Evolutionary conservation across 2,329 filamentous ascomycete species (phyloP), one percentile per base, ranked within the genome.

Genomic region (Zymoseptoria pseudotritici): DNA sequence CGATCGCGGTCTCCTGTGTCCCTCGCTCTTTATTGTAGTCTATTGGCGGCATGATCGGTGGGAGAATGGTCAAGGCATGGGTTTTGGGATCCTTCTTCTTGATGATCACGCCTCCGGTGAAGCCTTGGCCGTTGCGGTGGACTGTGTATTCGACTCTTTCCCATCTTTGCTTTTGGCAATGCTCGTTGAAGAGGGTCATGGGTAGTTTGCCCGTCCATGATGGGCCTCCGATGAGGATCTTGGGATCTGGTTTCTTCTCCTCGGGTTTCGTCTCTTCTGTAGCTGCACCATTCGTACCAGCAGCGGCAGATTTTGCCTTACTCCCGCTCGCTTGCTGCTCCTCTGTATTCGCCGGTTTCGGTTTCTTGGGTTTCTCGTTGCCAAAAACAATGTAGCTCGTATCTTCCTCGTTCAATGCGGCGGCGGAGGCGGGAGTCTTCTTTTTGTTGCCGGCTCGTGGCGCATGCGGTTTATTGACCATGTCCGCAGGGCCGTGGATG

Each of bases 181-280:
- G 90, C 79, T 97, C 94, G 42, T 89, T 90, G 64, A 97, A 83
- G 69, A 97, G 82, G 72, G 96, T 97, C 65, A 97, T 89, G 1
- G 94, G 94, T 31, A 99, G 79, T 74, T 99, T 99, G 50, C 94
- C 94, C 0, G 94, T 99, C 94, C 94, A 99, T 67, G 91, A 97
- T 60, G 91, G 86, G 54, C 94, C 94, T 50, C 91, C 94, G 70
- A 99, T 96, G 65, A 99, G 79, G 67, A 95, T 90, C 74, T 83
- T 78, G 21, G 82, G 83, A 54, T 84, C 80, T 50, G 84, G 83
- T 67, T 82, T 84, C 72, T 84, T 85, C 6, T 72, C 75, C 54
- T 71, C 70, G 53, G 69, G 59, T 24, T 61, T 55, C 22, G 29
- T 24, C 22, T 53, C 52, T 26, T 53, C 52, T 9, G 61, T 55